phyloP scores from a whole-genome alignment of 106 monocot species.

The Dactylorhiza incarnata region DNA sequence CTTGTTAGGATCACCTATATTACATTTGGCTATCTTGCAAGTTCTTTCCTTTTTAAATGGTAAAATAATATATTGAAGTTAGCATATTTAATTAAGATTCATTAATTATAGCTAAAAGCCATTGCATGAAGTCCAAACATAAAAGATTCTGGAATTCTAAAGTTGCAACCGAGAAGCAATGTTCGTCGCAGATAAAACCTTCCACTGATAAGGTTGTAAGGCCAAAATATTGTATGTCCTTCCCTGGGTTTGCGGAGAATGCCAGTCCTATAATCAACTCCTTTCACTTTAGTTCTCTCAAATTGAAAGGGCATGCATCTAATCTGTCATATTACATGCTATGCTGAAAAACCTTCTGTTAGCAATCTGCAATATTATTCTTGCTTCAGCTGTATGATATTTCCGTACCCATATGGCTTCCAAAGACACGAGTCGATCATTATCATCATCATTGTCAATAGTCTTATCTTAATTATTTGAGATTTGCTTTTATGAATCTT shows the following conservation, averaged over 20 bases:
- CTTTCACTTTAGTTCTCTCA: not conserved
- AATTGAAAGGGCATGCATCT: not conserved
- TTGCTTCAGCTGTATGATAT: not conserved
- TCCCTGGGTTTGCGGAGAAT: not conserved
- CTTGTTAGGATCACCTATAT: not conserved
- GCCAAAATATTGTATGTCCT: not conserved
- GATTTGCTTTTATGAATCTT: no score
- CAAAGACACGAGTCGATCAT: not conserved
- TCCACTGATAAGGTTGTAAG: not conserved
- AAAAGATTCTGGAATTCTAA: no score
- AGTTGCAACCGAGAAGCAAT: not conserved
- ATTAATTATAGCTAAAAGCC: not conserved
- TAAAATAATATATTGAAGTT: constrained; percentile 1
- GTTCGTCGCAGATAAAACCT: not conserved
- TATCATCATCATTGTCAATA: no score
- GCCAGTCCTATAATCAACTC: not conserved
- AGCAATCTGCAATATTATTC: not conserved
- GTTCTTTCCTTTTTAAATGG: not conserved
- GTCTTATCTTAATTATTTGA: no score
- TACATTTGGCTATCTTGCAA: not conserved
- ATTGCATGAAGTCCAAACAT: not conserved
- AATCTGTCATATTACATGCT: not conserved
- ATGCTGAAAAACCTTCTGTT: not conserved
- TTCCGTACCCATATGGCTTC: not conserved
- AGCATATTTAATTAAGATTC: not conserved